Percentiles rank a stretch among this genome's conserved stretches.
Conservation (phyloP, 805 yeast genomes). For the Saccharomycopsis oosterbeekiorum region DNA sequence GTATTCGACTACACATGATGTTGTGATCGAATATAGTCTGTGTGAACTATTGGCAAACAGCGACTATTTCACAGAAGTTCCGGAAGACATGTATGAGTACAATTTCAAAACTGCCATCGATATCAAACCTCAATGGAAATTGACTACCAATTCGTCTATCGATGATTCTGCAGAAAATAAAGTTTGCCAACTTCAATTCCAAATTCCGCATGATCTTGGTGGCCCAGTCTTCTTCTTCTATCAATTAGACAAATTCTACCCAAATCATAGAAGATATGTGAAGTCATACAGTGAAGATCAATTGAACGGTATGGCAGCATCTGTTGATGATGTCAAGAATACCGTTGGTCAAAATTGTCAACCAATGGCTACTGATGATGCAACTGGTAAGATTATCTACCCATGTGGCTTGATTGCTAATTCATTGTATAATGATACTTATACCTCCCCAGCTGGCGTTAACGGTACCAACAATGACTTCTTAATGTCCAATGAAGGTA, state of each 20-base stretch:
- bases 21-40: constrained; percentile 64
- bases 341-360: constrained; percentile 40
- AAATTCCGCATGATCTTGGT: constrained; percentile 57
- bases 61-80: constrained; percentile 39
- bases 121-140: constrained; percentile 54
- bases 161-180: constrained; percentile 31
- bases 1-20: constrained; percentile 67
- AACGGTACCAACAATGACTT: constrained; percentile 28
- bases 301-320: constrained; percentile 64
- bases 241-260: constrained; percentile 81
- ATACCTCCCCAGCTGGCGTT: constrained; percentile 37
- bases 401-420: constrained; percentile 97
- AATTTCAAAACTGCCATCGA: constrained; percentile 47
- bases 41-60: constrained; percentile 48
- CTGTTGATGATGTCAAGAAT: constrained; percentile 37
- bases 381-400: constrained; percentile 55
- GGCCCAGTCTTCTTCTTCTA: constrained; percentile 74
- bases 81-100: constrained; percentile 43
- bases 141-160: constrained; percentile 31
- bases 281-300: constrained; percentile 75
- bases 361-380: constrained; percentile 42
- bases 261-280: constrained; percentile 92
- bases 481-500: constrained; percentile 40
- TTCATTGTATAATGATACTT: constrained; percentile 84
- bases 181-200: constrained; percentile 61